These are phyloP conservation scores for Astrothelium subdiscretum DNA, from an alignment of 495 filamentous ascomycete genomes.

Conservation along the genomic window DNA sequence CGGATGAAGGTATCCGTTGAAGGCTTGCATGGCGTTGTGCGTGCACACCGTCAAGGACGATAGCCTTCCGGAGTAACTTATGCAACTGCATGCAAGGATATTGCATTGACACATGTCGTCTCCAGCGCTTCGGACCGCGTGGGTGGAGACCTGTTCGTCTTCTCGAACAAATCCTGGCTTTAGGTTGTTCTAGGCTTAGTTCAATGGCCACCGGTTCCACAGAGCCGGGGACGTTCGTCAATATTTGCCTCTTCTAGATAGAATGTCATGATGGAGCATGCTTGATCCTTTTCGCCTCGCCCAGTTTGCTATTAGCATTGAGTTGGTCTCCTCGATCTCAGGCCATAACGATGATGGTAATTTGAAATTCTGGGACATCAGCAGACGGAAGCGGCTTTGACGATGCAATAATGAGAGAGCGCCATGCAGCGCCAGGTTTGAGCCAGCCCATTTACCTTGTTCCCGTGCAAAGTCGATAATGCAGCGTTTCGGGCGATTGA, in stretches of 20 bases:
- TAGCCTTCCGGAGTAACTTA: not conserved
- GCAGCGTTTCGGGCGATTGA: not conserved
- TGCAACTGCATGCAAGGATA: not conserved
- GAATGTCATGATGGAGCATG: not conserved
- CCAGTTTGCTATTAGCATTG: not conserved
- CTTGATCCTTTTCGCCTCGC: constrained; percentile 2
- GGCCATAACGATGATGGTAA: not conserved
- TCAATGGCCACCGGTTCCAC: not conserved
- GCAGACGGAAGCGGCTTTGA: not conserved
- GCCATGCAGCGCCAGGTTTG: not conserved
- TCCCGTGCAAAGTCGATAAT: not conserved
- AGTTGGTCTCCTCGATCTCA: not conserved
- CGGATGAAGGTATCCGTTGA: not conserved
- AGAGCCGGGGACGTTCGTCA: not conserved
- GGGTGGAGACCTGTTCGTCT: not conserved
- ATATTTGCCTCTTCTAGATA: not conserved
- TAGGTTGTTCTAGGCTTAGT: not conserved
- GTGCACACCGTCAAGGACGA: not conserved
- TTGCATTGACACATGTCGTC: constrained; percentile 2
- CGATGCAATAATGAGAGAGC: not conserved
- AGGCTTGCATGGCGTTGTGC: not conserved
- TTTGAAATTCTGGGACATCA: constrained; percentile 1
- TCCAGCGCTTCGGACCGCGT: not conserved
- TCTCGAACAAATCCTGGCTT: not conserved
- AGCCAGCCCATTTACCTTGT: not conserved